A percentile compares a stretch with the other conserved stretches of the same genome.
Conservation (phyloP, 2,329 filamentous ascomycete genomes). For the Berkeleyomyces rouxiae region DNA sequence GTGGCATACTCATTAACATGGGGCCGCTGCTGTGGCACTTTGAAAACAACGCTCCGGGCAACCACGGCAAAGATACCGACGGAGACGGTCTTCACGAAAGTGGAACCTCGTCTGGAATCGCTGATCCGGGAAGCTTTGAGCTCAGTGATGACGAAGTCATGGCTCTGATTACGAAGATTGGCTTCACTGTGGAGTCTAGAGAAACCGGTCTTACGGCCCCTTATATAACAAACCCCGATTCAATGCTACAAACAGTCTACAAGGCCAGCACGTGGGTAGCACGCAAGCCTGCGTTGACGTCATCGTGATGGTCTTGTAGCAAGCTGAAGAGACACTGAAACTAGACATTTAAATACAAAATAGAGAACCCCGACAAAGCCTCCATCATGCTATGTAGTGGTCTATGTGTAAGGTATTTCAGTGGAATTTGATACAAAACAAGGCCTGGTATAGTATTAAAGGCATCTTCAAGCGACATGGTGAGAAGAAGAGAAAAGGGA, state of each 20-base stretch:
- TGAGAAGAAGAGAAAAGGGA: background rate
- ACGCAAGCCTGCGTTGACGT: conserved; percentile 38
- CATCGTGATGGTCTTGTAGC: conserved; percentile 4
- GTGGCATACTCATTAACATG: conserved; percentile 75
- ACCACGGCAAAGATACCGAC: conserved; percentile 35
- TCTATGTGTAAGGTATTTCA: background rate
- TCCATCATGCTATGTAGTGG: background rate
- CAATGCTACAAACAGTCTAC: conserved; percentile 78
- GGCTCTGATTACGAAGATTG: conserved; percentile 52
- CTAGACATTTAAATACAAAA: background rate
- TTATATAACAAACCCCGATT: conserved; percentile 72
- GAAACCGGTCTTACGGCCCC: conserved; percentile 49
- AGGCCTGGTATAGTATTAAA: background rate
- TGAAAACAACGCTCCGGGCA: conserved; percentile 52
- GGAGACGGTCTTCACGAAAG: conserved; percentile 34
- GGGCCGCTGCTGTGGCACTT: conserved; percentile 94
- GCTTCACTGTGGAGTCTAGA: conserved; percentile 55
- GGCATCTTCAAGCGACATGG: background rate
- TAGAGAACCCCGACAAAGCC: background rate
- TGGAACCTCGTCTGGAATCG: conserved; percentile 49
- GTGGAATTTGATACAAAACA: background rate
- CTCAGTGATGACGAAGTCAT: conserved; percentile 79
- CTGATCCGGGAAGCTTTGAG: conserved; percentile 79
- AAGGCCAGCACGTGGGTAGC: conserved; percentile 72
- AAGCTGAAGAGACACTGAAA: background rate